A percentile compares a stretch with the other conserved stretches of the same genome.
These are phyloP conservation scores for Diaporthe helianthi DNA, from an alignment of 2,329 filamentous ascomycete species.

Conservation along the genomic window DNA sequence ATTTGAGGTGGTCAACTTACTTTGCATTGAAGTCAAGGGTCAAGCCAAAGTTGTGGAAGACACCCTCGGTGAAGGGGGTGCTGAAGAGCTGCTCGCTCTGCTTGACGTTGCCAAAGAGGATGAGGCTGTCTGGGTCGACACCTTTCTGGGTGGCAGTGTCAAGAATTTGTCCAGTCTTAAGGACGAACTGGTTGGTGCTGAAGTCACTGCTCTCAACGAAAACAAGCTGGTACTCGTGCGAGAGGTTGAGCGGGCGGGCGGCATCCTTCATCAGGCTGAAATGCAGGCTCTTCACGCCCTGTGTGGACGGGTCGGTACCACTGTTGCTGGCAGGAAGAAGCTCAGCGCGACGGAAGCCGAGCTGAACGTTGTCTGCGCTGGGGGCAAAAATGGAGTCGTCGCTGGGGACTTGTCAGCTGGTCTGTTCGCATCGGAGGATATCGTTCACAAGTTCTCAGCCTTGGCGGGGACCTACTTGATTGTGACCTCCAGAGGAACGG, in stretches of 20 bases:
- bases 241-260: conserved; percentile 60
- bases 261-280: conserved; percentile 64
- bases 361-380: conserved; percentile 55
- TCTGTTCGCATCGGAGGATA: neutral
- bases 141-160: conserved; percentile 41
- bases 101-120: conserved; percentile 55
- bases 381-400: conserved; percentile 67
- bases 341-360: conserved; percentile 67
- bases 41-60: conserved; percentile 69
- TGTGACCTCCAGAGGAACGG: conserved; percentile 59
- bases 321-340: conserved; percentile 58
- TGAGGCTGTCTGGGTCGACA: conserved; percentile 49
- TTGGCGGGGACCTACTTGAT: conserved; percentile 47
- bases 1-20: conserved; percentile 45
- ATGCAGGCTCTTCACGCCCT: conserved; percentile 66
- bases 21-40: conserved; percentile 63
- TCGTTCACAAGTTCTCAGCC: neutral
- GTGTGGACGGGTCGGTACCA: conserved; percentile 58
- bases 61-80: conserved; percentile 55
- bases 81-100: conserved; percentile 58
- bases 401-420: conserved; percentile 26
- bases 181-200: conserved; percentile 58
- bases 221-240: conserved; percentile 66
- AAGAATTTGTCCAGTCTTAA: conserved; percentile 63
- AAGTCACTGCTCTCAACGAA: conserved; percentile 57